Conservation (phyloP, 2,329 filamentous ascomycete genomes). For the Furcasterigmium furcatum region DNA sequence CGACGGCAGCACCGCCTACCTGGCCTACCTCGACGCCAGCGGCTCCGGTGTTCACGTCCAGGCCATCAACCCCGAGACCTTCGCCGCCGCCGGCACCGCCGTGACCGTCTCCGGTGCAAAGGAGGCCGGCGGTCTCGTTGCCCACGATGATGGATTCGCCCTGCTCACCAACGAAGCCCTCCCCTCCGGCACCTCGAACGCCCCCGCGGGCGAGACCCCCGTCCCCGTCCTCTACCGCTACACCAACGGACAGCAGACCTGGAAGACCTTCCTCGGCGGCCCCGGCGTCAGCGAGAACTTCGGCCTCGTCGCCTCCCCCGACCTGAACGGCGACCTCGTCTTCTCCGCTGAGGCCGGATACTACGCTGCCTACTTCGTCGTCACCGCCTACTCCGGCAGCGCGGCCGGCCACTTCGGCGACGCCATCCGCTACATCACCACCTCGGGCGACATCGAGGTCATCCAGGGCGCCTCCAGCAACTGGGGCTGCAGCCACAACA, state of each 20-base stretch:
- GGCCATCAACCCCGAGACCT: constrained; percentile 50
- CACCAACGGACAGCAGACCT: constrained; percentile 49
- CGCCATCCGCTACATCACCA: constrained; percentile 38
- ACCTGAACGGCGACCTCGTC: constrained; percentile 61
- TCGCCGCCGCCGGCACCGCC: constrained; percentile 46
- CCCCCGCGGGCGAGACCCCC: constrained; percentile 41
- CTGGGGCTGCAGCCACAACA: constrained; percentile 64
- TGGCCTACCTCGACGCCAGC: constrained; percentile 57
- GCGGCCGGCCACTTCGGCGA: constrained; percentile 58
- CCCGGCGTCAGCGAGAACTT: constrained; percentile 44
- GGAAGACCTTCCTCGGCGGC: constrained; percentile 58
- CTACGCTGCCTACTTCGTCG: constrained; percentile 61
- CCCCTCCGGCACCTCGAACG: constrained; percentile 44
- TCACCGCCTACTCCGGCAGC: constrained; percentile 52
- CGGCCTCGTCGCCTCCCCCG: constrained; percentile 48
- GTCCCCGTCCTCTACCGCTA: constrained; percentile 59
- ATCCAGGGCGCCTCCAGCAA: constrained; percentile 50
- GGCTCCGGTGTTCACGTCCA: constrained; percentile 56
- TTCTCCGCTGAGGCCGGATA: constrained; percentile 52
- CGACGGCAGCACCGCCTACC: constrained; percentile 54
- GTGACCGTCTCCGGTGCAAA: constrained; percentile 51
- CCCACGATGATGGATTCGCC: constrained; percentile 62
- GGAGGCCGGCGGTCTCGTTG: constrained; percentile 59
- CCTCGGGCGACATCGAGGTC: constrained; percentile 45
- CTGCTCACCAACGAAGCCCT: constrained; percentile 56